Evolutionary conservation across 1,139 yeast species (phyloP), one percentile per base, ranked within the genome.

Genomic region (Nakaseomyces sp.): DNA sequence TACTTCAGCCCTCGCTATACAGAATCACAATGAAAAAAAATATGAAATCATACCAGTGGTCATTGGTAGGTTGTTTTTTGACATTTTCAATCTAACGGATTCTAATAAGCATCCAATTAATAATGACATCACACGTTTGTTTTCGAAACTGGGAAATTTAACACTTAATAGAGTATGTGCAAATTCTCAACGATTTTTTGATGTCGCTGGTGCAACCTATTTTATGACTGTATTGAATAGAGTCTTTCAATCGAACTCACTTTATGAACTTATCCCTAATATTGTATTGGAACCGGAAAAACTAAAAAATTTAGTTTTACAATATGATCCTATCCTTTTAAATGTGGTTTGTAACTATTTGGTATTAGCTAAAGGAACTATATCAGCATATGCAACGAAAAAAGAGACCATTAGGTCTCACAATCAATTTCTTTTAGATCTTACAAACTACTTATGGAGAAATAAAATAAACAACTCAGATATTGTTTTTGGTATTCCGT

Each of bases 401-500:
- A 55, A 56, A 9, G 51, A 53, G 28, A 53, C 58, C 10, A 58
- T 61, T 5, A 49, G 53, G 6, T 53, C 72, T 5, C 79, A 76
- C 44, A 78, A 79, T 45, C 64, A 75, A 0, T 74, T 72, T 47
- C 73, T 80, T 7, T 69, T 77, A 69, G 88, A 81, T 55, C 54
- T 75, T 6, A 70, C 83, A 42, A 81, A 81, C 48, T 67, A 74
- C 26, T 48, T 79, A 0, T 82, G 89, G 89, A 66, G 84, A 51
- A 79, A 79, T 49, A 72, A 69, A 54, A 70, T 73, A 0, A 58
- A 57, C 29, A 52, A 61, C 8, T 62, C 61, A 17, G 67, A 62
- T 35, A 74, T 70, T 1, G 63, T 79, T 47, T 64, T 68, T 28
- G 57, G 55, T 3, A 44, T 65, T 12, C 57, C 66, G 0, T 45